Conservation (phyloP, 495 filamentous ascomycete genomes). For the Penicillium lividum region DNA sequence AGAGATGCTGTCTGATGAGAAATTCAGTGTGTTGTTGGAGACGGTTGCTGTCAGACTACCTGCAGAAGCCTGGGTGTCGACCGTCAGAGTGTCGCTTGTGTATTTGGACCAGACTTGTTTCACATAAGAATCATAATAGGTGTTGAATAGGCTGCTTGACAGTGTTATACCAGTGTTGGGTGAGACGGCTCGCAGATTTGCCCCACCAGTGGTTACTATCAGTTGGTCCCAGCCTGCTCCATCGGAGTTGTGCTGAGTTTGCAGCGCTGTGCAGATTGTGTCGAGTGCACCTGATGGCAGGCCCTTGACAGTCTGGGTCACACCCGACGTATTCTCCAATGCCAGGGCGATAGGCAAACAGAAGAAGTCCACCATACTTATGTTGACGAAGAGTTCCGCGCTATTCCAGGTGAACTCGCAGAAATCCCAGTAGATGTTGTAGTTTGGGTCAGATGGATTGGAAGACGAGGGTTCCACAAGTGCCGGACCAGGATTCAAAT, state of each 20-base stretch:
- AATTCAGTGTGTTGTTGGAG: slow-evolving; percentile 47
- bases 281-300: slow-evolving; percentile 58
- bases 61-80: slow-evolving; percentile 63
- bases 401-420: slow-evolving; percentile 73
- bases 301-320: slow-evolving; percentile 57
- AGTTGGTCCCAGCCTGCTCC: slow-evolving; percentile 64
- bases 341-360: slow-evolving; percentile 63
- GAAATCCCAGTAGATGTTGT: slow-evolving; percentile 65
- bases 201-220: slow-evolving; percentile 52
- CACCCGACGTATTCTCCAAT: slow-evolving; percentile 54
- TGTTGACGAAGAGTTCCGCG: slow-evolving; percentile 70
- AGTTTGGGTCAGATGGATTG: slow-evolving; percentile 66
- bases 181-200: slow-evolving; percentile 61
- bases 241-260: slow-evolving; percentile 54
- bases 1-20: slow-evolving; percentile 43
- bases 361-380: slow-evolving; percentile 75
- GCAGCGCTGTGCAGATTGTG: slow-evolving; percentile 53
- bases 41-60: slow-evolving; percentile 57
- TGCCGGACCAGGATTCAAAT: slow-evolving; percentile 66
- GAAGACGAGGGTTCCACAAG: slow-evolving; percentile 71
- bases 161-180: slow-evolving; percentile 64
- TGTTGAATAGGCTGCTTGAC: slow-evolving; percentile 56
- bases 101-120: slow-evolving; percentile 65
- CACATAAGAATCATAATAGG: slow-evolving; percentile 67
- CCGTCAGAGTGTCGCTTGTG: slow-evolving; percentile 42